These are phyloP conservation scores for Aphanomyces euteiches DNA, from an alignment of 352 stramenopile genomes.

Conservation along the genomic window DNA sequence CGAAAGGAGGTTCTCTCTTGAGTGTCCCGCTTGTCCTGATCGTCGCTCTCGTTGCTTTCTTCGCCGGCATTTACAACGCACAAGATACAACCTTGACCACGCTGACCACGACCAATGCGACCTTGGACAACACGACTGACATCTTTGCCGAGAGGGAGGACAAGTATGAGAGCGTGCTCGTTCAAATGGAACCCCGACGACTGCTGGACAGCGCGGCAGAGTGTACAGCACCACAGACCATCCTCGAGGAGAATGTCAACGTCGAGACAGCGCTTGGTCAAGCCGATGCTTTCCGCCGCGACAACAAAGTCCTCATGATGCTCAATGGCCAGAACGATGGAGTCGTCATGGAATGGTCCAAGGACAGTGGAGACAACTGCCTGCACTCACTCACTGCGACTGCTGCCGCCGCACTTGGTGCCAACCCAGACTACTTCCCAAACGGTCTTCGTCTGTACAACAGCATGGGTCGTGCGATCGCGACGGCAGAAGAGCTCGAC, in stretches of 20 bases:
- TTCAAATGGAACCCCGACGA: conserved; percentile 44
- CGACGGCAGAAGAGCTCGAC: conserved; percentile 3
- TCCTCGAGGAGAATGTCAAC: conserved; percentile 39
- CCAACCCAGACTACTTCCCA: conserved; percentile 17
- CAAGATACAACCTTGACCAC: neutral
- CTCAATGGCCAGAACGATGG: conserved; percentile 29
- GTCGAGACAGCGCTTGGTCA: conserved; percentile 32
- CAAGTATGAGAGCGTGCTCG: conserved; percentile 58
- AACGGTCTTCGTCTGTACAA: conserved; percentile 25
- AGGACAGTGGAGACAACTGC: neutral
- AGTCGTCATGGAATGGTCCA: neutral
- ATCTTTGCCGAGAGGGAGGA: conserved; percentile 9
- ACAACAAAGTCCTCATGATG: conserved; percentile 17
- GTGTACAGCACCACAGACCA: conserved; percentile 36
- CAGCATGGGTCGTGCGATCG: conserved; percentile 7
- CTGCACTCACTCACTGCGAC: conserved; percentile 4
- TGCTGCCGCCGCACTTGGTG: neutral
- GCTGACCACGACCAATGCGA: too few relatives aligned
- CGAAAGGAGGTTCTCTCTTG: neutral
- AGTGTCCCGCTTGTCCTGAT: conserved; percentile 14
- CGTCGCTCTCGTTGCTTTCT: neutral
- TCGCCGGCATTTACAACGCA: neutral
- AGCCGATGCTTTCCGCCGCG: neutral
- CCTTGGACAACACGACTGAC: neutral
- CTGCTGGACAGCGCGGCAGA: conserved; percentile 33